Percentiles rank a stretch among this genome's conserved stretches.
These are phyloP conservation scores for Hirsutella minnesotensis DNA, from an alignment of 2,329 filamentous ascomycete genomes.

Conservation along the genomic window DNA sequence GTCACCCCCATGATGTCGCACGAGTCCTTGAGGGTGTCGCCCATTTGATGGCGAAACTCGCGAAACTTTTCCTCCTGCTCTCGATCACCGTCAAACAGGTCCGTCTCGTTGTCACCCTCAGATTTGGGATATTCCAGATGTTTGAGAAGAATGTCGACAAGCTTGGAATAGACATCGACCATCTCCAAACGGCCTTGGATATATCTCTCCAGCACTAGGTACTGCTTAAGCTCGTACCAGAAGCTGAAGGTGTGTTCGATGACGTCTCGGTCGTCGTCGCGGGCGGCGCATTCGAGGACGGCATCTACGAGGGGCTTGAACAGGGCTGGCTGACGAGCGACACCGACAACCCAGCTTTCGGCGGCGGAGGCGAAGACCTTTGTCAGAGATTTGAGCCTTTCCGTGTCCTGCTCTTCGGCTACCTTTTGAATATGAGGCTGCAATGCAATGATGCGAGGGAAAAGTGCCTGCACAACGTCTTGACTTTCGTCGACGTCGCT, in stretches of 20 bases:
- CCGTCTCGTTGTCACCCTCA: constrained; percentile 60
- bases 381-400: constrained; percentile 79
- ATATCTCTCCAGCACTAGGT: constrained; percentile 82
- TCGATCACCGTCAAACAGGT: constrained; percentile 90
- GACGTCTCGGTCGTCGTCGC: constrained; percentile 80
- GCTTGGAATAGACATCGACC: constrained; percentile 70
- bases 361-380: constrained; percentile 87
- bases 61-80: constrained; percentile 96
- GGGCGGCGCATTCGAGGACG: constrained; percentile 80
- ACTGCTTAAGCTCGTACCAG: constrained; percentile 98
- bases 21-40: constrained; percentile 91
- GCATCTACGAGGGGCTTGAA: constrained; percentile 81
- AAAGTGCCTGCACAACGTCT: constrained; percentile 67
- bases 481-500: constrained; percentile 86
- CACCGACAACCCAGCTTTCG: constrained; percentile 86
- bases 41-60: constrained; percentile 93
- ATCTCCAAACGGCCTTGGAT: constrained; percentile 67
- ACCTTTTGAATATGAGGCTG: constrained; percentile 64
- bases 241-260: constrained; percentile 92
- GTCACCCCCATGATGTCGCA: constrained; percentile 93
- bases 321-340: constrained; percentile 69
- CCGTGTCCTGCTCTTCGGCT: constrained; percentile 70
- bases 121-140: constrained; percentile 80
- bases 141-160: constrained; percentile 86
- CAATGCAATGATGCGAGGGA: constrained; percentile 68